Percentiles rank a stretch among this genome's conserved stretches.
Evolutionary conservation across 257 asterid genomes (phyloP).

Genomic region (Ligustrum vulgare): DNA sequence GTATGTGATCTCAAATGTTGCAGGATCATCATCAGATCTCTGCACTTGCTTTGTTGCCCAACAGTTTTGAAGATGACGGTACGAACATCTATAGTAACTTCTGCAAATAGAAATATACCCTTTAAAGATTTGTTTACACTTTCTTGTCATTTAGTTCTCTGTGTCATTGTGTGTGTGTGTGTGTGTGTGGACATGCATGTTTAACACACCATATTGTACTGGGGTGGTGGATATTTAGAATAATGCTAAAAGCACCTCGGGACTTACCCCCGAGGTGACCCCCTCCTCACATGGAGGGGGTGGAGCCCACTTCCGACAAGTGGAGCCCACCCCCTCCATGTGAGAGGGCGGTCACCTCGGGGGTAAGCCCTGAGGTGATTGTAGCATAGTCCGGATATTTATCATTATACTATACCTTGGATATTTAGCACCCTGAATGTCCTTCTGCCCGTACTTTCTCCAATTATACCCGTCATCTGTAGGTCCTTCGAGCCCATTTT

Average conservation of each 20-base stretch:
- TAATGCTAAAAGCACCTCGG: no score
- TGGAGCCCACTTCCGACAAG: no score
- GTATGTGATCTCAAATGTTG: constrained; percentile 70
- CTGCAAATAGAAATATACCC: constrained; percentile 43
- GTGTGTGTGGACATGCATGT: neutral
- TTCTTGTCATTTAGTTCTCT: neutral
- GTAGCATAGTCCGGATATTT: no score
- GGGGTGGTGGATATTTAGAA: no score
- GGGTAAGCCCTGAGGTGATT: no score
- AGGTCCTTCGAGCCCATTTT: constrained; percentile 76
- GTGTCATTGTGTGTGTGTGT: no score
- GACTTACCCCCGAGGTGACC: no score
- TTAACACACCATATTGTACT: neutral
- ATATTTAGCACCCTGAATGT: constrained; percentile 51
- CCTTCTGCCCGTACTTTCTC: constrained; percentile 81
- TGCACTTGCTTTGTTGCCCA: constrained; percentile 98
- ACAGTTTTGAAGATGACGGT: constrained; percentile 54
- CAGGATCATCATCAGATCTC: constrained; percentile 84
- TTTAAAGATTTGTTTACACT: constrained; percentile 17
- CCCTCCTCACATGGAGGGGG: no score
- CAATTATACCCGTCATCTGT: constrained; percentile 74
- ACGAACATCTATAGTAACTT: constrained; percentile 89
- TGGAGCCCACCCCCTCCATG: no score
- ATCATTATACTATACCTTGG: constrained; percentile 30
- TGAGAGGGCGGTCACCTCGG: no score